Evolutionary conservation across 2,329 filamentous ascomycete genomes (phyloP), one percentile per base, ranked within the genome.

Genomic region (Geosmithia flava): DNA sequence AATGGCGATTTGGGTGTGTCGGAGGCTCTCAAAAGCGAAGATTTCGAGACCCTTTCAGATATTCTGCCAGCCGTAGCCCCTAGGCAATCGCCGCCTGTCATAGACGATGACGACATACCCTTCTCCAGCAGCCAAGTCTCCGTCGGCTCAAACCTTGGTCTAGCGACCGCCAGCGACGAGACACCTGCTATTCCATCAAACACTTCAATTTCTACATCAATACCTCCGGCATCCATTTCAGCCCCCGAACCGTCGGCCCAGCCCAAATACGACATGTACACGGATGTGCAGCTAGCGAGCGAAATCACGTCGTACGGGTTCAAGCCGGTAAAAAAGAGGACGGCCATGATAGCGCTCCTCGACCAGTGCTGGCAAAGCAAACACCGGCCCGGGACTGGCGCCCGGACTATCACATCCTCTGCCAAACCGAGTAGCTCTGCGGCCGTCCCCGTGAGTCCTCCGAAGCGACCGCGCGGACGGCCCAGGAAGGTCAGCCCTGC

Each of bases 321-420:
- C 63, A 90, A 89, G 58, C 68, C 81, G 1, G 68, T 89, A 29
- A 86, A 81, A 58, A 78, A 70, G 48, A 74, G 85, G 17, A 70
- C 74, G 45, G 78, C 78, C 8, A 87, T 87, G 81, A 80, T 90
- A 51, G 69, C 77, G 1, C 62, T 88, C 11, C 66, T 90, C 13
- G 69, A 85, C 47, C 76, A 80, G 56, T 89, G 86, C 60, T 89
- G 85, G 83, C 65, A 75, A 53, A 80, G 78, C 49, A 79, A 79
- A 58, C 64, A 72, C 19, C 55, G 58, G 13, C 46, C 53, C 8
- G 27, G 23, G 3, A 48, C 46, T 11, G 52, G 53, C 37, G 51
- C 56, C 8, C 57, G 52, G 39, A 48, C 54, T 7, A 52, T 49
- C 43, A 47, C 53, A 11, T 53, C 55, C 6, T 47, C 55, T 15